Conservation (phyloP, 257 asterid genomes). For the Coffea canephora region DNA sequence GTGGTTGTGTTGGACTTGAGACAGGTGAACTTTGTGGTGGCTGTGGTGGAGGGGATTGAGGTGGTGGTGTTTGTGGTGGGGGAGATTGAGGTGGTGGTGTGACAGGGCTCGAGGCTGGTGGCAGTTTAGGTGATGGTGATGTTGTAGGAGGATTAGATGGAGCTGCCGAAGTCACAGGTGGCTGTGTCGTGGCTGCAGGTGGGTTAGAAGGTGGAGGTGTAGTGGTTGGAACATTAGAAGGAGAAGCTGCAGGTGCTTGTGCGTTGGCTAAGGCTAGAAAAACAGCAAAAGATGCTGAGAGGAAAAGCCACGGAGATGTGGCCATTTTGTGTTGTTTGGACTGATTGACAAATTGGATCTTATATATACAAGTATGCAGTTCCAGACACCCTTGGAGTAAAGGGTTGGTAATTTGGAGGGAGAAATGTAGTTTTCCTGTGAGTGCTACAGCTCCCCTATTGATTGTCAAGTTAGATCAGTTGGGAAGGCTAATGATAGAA, state of each 20-base stretch:
- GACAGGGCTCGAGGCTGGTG: slow-evolving; percentile 44
- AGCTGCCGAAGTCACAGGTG: slow-evolving; percentile 29
- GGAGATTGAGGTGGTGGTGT: slow-evolving; percentile 44
- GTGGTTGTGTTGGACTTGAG: slow-evolving; percentile 56
- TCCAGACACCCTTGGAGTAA: slow-evolving; percentile 1
- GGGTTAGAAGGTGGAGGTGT: slow-evolving; percentile 37
- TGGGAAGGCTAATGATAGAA: not conserved
- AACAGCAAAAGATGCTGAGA: slow-evolving; percentile 51
- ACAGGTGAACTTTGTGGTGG: slow-evolving; percentile 51
- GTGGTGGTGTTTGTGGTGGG: slow-evolving; percentile 58
- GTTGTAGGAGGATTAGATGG: slow-evolving; percentile 38
- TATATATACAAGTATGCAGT: slow-evolving; percentile 26
- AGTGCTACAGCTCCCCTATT: slow-evolving; percentile 34
- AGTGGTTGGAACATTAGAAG: slow-evolving; percentile 38
- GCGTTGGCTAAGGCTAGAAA: slow-evolving; percentile 51
- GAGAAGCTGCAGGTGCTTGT: slow-evolving; percentile 85
- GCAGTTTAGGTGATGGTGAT: slow-evolving; percentile 32
- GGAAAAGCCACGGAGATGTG: slow-evolving; percentile 34
- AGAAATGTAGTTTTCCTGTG: slow-evolving; percentile 37
- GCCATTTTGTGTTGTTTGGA: slow-evolving; percentile 53
- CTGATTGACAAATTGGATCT: slow-evolving; percentile 20
- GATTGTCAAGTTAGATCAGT: slow-evolving; percentile 19
- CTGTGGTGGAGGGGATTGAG: slow-evolving; percentile 51
- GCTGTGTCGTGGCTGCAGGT: slow-evolving; percentile 35
- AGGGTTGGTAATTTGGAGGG: slow-evolving; percentile 50